phyloP scores from a whole-genome alignment of 305 asterid genomes.

The Plantago lanceolata region DNA sequence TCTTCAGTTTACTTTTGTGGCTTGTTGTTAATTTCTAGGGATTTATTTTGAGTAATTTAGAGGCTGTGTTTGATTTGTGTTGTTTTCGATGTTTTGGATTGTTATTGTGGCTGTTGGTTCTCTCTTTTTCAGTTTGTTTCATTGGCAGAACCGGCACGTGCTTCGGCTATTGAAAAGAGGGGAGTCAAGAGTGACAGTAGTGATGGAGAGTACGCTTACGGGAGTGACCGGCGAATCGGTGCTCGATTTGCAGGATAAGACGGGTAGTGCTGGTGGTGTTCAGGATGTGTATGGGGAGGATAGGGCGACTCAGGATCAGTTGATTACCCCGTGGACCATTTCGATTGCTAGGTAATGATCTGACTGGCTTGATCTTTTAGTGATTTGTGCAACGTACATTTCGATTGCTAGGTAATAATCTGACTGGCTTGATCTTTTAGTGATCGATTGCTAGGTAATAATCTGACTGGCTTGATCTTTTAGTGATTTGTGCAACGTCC shows the following conservation, averaged over 20 bases:
- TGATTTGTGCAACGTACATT: constrained; percentile 2
- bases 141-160: constrained; percentile 43
- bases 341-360: constrained; percentile 74
- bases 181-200: constrained; percentile 19
- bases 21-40: no score
- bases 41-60: no score
- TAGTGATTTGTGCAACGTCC: neutral
- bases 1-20: no score
- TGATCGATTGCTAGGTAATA: no score
- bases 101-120: constrained; percentile 24
- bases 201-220: constrained; percentile 62
- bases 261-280: constrained; percentile 74
- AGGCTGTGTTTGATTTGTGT: neutral
- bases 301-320: constrained; percentile 71
- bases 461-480: neutral
- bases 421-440: neutral
- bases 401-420: no score
- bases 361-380: neutral
- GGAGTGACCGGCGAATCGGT: constrained; percentile 61
- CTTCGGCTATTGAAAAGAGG: constrained; percentile 28
- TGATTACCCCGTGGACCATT: constrained; percentile 74
- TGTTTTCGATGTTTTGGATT: constrained; percentile 18
- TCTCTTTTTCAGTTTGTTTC: constrained; percentile 32
- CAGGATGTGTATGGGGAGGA: constrained; percentile 77
- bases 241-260: constrained; percentile 55